These are phyloP conservation scores for Sapria himalayana DNA, from an alignment of 345 rosid species.

Conservation along the genomic window DNA sequence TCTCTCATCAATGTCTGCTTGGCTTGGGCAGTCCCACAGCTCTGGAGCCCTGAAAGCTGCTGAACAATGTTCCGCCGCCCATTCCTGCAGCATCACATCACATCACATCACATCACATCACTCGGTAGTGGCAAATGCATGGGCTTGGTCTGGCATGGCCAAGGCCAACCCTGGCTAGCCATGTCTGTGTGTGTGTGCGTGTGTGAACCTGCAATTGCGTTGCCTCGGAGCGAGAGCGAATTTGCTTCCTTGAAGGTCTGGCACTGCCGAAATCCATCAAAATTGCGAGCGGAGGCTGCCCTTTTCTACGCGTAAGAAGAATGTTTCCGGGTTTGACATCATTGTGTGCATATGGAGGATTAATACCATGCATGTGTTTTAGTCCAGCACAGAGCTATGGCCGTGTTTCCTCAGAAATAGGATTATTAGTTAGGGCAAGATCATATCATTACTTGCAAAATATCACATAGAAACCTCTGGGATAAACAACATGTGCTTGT, in stretches of 20 bases:
- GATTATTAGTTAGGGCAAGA: background rate
- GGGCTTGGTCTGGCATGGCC: background rate
- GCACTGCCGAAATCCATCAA: conserved; percentile 98
- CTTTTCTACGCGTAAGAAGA: conserved; percentile 56
- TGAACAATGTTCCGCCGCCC: conserved; percentile 94
- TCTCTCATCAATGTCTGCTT: conserved; percentile 87
- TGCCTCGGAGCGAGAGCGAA: conserved; percentile 82
- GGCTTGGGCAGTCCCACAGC: conserved; percentile 97
- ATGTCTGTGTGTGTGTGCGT: background rate
- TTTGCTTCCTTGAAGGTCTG: conserved; percentile 69
- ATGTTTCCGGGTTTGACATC: conserved; percentile 97
- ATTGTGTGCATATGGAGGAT: conserved; percentile 95
- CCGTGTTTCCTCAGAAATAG: conserved; percentile 10
- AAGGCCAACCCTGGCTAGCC: background rate
- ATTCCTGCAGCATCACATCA: conserved; percentile 31
- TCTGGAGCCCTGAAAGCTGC: conserved; percentile 98
- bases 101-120: conserved; percentile 4
- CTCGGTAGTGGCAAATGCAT: background rate
- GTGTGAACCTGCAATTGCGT: conserved; percentile 72
- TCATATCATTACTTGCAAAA: too few species aligned
- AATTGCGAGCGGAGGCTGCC: conserved; percentile 63
- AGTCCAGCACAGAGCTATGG: conserved; percentile 91
- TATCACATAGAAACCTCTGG: background rate
- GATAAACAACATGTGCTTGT: background rate
- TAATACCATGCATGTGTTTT: conserved; percentile 79